Evolutionary conservation across 1,139 yeast genomes (phyloP), one percentile per base, ranked within the genome.

Genomic region (Maudiozyma humilis): DNA sequence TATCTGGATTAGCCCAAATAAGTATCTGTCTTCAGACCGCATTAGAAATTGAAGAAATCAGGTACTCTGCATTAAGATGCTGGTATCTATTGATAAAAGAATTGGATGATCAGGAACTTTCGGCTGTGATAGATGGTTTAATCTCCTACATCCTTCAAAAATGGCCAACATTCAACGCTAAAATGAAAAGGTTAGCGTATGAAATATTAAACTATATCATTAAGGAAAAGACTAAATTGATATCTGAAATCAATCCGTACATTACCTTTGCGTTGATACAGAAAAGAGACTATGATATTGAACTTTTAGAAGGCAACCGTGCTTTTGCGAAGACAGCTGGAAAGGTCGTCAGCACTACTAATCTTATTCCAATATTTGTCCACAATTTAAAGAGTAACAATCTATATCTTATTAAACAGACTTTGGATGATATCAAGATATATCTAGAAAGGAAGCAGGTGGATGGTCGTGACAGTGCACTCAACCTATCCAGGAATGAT

Each of bases 11-110:
- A 31, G 95, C 96, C 0, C 98, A 91, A 59, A 75, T 93, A 4
- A 82, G 88, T 46, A 83, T 95, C 1, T 84, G 95, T 54, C 66
- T 93, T 16, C 96, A 88, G 57, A 79, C 91, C 0, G 82, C 93
- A 0, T 64, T 89, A 29, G 89, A 82, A 34, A 74, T 73, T 18
- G 65, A 72, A 0, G 79, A 76, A 27, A 72, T 88, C 20, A 82
- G 82, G 49, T 68, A 68, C 16, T 73, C 75, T 32, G 79, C 93
- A 0, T 66, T 91, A 43, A 68, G 71, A 37, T 82, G 94, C 44
- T 82, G 96, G 82, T 69, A 68, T 53, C 69, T 65, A 19, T 69
- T 83, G 47, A 77, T 76, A 18, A 68, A 69, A 17, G 70, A 68
- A 13, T 62, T 82, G 19, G 71, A 69, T 15, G 72, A 76, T 14